Evolutionary conservation across 352 stramenopile genomes (phyloP).

Genomic region (Phytophthora pistaciae): DNA sequence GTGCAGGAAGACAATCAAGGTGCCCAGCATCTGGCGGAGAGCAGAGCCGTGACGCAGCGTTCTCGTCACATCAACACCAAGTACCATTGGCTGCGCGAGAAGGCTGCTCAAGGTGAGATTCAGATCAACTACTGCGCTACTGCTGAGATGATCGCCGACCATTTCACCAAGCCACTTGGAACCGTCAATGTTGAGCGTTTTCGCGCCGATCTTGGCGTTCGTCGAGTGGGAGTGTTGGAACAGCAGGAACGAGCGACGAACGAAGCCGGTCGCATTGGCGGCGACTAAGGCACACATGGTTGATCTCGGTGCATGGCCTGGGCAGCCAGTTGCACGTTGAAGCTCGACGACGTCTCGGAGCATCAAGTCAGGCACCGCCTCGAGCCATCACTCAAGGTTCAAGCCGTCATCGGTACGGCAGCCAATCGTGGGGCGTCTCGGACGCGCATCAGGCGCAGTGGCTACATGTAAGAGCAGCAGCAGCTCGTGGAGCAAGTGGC

Average conservation of each 20-base stretch:
- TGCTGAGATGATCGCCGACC: slow-evolving; percentile 3
- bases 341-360: too few species aligned
- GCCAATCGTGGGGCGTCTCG: too few species aligned
- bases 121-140: background rate
- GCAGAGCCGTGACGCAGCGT: background rate
- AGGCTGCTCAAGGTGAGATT: background rate
- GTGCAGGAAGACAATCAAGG: background rate
- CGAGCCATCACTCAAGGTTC: too few species aligned
- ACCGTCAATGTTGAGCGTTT: slow-evolving; percentile 9
- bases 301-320: too few species aligned
- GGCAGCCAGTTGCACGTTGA: too few species aligned
- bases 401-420: too few species aligned
- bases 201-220: slow-evolving; percentile 8
- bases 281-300: too few species aligned
- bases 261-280: too few species aligned
- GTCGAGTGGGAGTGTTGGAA: slow-evolving; percentile 16
- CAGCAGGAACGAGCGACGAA: background rate
- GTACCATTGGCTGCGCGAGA: background rate
- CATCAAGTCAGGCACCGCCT: too few species aligned
- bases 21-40: background rate
- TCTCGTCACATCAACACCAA: background rate
- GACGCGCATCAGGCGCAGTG: too few species aligned
- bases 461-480: too few species aligned
- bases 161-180: slow-evolving; percentile 12
- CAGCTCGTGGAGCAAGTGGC: too few species aligned